phyloP scores from a whole-genome alignment of 1,284 basidiomycete genomes.

The Ceratobasidium sp. region DNA sequence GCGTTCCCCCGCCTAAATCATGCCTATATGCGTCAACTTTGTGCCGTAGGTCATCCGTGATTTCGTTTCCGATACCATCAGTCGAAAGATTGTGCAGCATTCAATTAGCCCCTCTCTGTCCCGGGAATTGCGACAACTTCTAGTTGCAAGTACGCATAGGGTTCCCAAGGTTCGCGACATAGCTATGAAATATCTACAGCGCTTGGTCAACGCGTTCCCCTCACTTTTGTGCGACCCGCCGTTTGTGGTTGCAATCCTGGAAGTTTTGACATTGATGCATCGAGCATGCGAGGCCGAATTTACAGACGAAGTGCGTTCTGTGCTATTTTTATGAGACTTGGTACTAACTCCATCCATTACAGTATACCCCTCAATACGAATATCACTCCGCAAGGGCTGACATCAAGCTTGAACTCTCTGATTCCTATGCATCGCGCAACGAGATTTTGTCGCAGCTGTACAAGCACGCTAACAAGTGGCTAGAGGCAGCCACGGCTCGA shows the following conservation, averaged over 20 bases:
- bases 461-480: slow-evolving; percentile 79
- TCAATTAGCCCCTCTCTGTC: slow-evolving; percentile 76
- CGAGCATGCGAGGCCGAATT: slow-evolving; percentile 91
- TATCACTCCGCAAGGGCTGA: slow-evolving; percentile 81
- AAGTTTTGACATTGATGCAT: slow-evolving; percentile 89
- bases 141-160: slow-evolving; percentile 85
- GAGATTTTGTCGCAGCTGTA: slow-evolving; percentile 82
- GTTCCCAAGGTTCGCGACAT: slow-evolving; percentile 82
- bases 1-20: slow-evolving; percentile 34
- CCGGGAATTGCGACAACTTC: slow-evolving; percentile 75
- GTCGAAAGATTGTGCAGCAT: slow-evolving; percentile 78
- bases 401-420: slow-evolving; percentile 82
- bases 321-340: background rate
- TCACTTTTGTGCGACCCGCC: slow-evolving; percentile 91
- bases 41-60: slow-evolving; percentile 71
- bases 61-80: slow-evolving; percentile 69
- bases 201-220: slow-evolving; percentile 91
- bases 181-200: slow-evolving; percentile 83
- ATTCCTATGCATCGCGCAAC: slow-evolving; percentile 86
- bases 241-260: slow-evolving; percentile 88
- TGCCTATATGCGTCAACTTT: slow-evolving; percentile 1
- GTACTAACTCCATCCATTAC: slow-evolving; percentile 27
- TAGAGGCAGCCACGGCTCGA: slow-evolving; percentile 82
- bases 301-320: slow-evolving; percentile 79
- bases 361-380: slow-evolving; percentile 89